phyloP scores from a whole-genome alignment of 305 asterid species.

The Ilex paraguariensis region DNA sequence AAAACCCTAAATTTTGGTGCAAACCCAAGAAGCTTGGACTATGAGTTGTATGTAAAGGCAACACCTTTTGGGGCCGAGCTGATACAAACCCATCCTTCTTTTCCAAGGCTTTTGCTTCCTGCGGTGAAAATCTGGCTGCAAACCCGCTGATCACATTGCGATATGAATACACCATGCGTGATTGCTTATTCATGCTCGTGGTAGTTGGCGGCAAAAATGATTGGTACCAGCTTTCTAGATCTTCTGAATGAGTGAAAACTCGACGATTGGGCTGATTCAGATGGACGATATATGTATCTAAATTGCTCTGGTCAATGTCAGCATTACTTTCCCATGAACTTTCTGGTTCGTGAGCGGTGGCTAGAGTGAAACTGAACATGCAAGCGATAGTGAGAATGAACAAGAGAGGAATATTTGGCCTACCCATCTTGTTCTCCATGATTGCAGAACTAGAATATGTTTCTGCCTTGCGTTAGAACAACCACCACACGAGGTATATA shows the following conservation, averaged over 20 bases:
- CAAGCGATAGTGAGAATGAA: neutral
- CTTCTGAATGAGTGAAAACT: neutral
- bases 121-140: constrained; percentile 27
- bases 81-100: constrained; percentile 29
- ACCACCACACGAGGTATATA: neutral
- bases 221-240: constrained; percentile 15
- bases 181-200: neutral
- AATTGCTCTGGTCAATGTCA: too few relatives aligned
- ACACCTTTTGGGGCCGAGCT: constrained; percentile 22
- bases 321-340: too few relatives aligned
- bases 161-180: constrained; percentile 19
- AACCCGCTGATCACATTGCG: constrained; percentile 24
- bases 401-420: too few relatives aligned
- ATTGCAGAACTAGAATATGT: neutral
- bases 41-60: constrained; percentile 39
- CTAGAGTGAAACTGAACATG: neutral
- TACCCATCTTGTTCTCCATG: neutral
- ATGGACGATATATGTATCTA: too few relatives aligned
- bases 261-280: too few relatives aligned
- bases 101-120: constrained; percentile 30
- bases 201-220: constrained; percentile 14
- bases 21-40: constrained; percentile 48
- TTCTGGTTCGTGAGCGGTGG: neutral
- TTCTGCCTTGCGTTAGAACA: neutral
- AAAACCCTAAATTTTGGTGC: constrained; percentile 23